A percentile compares a stretch with the other conserved stretches of the same genome.
Conservation (phyloP, 176 grass and related monocot species). For the Saccharum officinarum region DNA sequence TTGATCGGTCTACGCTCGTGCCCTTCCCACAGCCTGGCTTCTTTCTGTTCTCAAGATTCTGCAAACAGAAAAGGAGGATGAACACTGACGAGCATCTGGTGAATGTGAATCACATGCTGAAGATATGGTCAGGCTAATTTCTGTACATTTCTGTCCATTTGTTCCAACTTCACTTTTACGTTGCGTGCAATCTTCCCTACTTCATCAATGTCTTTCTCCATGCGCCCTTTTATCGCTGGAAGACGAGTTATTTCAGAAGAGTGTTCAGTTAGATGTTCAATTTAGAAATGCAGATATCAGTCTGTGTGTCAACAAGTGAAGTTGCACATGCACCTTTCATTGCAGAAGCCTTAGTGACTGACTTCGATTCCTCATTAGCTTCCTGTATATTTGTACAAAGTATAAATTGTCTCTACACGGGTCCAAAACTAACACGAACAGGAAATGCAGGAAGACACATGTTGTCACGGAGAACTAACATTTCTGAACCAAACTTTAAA, state of each 20-base stretch:
- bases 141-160: slow-evolving; percentile 72
- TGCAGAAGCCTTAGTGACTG: slow-evolving; percentile 59
- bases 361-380: slow-evolving; percentile 64
- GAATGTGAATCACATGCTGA: slow-evolving; percentile 26
- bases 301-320: not conserved
- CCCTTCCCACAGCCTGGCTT: slow-evolving; percentile 72
- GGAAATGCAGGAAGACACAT: not conserved
- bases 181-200: slow-evolving; percentile 44
- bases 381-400: slow-evolving; percentile 28
- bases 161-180: slow-evolving; percentile 58
- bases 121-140: not conserved
- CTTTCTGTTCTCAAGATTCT: slow-evolving; percentile 72
- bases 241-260: not conserved
- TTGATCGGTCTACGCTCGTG: slow-evolving; percentile 78
- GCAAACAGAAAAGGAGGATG: slow-evolving; percentile 18
- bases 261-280: not conserved
- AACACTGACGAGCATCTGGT: not conserved
- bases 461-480: not conserved
- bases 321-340: slow-evolving; percentile 61
- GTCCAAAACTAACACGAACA: not conserved
- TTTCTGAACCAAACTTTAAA: not conserved
- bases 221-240: slow-evolving; percentile 57
- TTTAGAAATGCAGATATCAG: not conserved
- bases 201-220: slow-evolving; percentile 65
- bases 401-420: not conserved